Conservation (phyloP, 441 rosid species). For the Pelargonium fulgidum region DNA sequence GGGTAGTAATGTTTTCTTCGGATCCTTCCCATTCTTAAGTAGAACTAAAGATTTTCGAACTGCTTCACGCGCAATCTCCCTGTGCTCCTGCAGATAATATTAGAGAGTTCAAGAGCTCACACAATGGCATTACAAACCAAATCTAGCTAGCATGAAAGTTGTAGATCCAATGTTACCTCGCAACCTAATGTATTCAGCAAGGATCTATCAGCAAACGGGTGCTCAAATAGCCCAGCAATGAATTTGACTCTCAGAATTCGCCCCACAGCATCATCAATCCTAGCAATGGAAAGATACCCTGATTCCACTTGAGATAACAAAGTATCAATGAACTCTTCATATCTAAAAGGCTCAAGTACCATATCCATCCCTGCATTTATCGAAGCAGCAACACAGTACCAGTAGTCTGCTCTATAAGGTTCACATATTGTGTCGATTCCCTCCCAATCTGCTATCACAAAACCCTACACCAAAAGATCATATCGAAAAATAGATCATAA, state of each 20-base stretch:
- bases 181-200: conserved; percentile 66
- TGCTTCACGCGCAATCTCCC: conserved; percentile 75
- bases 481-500: not conserved
- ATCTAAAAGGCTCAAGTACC: conserved; percentile 71
- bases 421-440: conserved; percentile 54
- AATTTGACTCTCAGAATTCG: conserved; percentile 85
- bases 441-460: conserved; percentile 86
- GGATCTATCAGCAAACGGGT: conserved; percentile 65
- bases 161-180: conserved; percentile 40
- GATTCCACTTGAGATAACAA: conserved; percentile 49
- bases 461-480: conserved; percentile 48
- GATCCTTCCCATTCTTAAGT: conserved; percentile 66
- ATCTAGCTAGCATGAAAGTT: too few relatives aligned
- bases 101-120: too few relatives aligned
- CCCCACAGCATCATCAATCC: conserved; percentile 81
- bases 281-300: conserved; percentile 55
- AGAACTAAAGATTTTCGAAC: conserved; percentile 84
- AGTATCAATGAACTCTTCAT: conserved; percentile 45
- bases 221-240: conserved; percentile 67
- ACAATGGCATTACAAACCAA: too few relatives aligned
- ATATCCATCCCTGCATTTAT: conserved; percentile 89
- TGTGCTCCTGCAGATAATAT: conserved; percentile 46
- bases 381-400: conserved; percentile 45
- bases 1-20: conserved; percentile 55
- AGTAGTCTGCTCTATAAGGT: conserved; percentile 63